Conservation (phyloP, 164 flowering plant genomes). For the Aristolochia californica region DNA sequence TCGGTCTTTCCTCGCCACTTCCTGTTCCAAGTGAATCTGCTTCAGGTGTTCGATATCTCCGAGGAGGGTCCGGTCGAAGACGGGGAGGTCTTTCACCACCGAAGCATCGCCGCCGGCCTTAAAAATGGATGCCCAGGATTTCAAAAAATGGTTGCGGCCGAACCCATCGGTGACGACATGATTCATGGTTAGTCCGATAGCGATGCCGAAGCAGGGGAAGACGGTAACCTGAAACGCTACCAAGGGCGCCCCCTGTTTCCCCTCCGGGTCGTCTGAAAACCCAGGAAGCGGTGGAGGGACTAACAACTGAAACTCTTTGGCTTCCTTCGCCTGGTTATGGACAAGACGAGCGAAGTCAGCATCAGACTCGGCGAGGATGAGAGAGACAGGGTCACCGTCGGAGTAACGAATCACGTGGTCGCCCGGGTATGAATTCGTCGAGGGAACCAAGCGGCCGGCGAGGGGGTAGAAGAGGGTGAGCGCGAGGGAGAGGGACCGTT, state of each 20-base stretch:
- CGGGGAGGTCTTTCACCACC: background rate
- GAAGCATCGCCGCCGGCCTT: slow-evolving; percentile 1
- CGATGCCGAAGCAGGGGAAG: slow-evolving; percentile 13
- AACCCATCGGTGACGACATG: slow-evolving; percentile 9
- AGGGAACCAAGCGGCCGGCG: no score
- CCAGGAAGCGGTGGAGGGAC: background rate
- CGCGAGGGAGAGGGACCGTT: slow-evolving; percentile 29
- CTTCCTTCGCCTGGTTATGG: background rate
- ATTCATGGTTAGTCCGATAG: slow-evolving; percentile 5
- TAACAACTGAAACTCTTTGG: background rate
- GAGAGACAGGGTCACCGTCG: slow-evolving; percentile 21
- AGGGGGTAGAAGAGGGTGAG: slow-evolving; percentile 32
- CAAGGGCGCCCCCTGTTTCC: slow-evolving; percentile 1
- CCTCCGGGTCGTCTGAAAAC: background rate
- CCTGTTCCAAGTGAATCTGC: no score
- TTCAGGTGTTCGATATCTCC: background rate
- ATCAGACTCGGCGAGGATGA: slow-evolving; percentile 14
- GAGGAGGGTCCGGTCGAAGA: slow-evolving; percentile 4
- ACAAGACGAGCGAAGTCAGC: slow-evolving; percentile 4
- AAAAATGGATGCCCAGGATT: slow-evolving; percentile 14
- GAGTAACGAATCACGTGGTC: no score
- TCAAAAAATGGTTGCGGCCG: slow-evolving; percentile 6
- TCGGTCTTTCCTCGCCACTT: background rate
- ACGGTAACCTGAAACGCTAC: slow-evolving; percentile 12
- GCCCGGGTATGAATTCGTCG: no score